These are phyloP conservation scores for Auriscalpium vulgare DNA, from an alignment of 768 basidiomycete genomes.

Conservation along the genomic window DNA sequence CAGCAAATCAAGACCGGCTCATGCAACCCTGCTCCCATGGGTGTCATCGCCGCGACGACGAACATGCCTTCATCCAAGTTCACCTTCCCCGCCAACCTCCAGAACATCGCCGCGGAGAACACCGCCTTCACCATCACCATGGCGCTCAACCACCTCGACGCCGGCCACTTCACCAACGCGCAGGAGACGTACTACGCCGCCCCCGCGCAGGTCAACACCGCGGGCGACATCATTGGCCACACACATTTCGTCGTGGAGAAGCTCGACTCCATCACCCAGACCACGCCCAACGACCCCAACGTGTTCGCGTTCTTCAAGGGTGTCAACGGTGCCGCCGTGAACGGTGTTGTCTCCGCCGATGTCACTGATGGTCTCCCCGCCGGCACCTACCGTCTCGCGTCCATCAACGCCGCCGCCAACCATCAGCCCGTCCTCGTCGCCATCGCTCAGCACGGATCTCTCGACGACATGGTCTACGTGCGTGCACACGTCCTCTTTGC, in stretches of 20 bases:
- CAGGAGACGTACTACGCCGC: slow-evolving; percentile 42
- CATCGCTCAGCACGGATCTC: slow-evolving; percentile 33
- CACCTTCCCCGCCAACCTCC: slow-evolving; percentile 37
- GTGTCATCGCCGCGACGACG: slow-evolving; percentile 40
- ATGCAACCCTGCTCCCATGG: slow-evolving; percentile 58
- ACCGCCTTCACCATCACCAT: slow-evolving; percentile 45
- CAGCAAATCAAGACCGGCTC: slow-evolving; percentile 41
- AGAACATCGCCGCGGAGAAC: slow-evolving; percentile 32
- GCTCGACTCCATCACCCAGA: slow-evolving; percentile 39
- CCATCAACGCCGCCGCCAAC: slow-evolving; percentile 40
- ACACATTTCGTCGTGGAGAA: slow-evolving; percentile 54
- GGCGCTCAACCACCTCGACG: slow-evolving; percentile 34
- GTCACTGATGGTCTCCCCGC: slow-evolving; percentile 37
- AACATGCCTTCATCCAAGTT: slow-evolving; percentile 54
- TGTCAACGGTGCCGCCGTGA: slow-evolving; percentile 36
- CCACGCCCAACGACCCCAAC: slow-evolving; percentile 39
- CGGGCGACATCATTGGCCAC: slow-evolving; percentile 53
- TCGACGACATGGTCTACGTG: slow-evolving; percentile 35
- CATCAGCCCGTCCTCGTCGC: slow-evolving; percentile 32
- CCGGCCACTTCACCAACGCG: slow-evolving; percentile 55
- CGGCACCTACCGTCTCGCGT: slow-evolving; percentile 34
- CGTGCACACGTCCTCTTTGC: slow-evolving; percentile 2
- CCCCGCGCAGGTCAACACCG: slow-evolving; percentile 41
- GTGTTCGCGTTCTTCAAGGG: slow-evolving; percentile 55
- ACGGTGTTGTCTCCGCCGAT: slow-evolving; percentile 30